Conservation (phyloP, 2,329 filamentous ascomycete species). For the Colletotrichum lindemuthianum region DNA sequence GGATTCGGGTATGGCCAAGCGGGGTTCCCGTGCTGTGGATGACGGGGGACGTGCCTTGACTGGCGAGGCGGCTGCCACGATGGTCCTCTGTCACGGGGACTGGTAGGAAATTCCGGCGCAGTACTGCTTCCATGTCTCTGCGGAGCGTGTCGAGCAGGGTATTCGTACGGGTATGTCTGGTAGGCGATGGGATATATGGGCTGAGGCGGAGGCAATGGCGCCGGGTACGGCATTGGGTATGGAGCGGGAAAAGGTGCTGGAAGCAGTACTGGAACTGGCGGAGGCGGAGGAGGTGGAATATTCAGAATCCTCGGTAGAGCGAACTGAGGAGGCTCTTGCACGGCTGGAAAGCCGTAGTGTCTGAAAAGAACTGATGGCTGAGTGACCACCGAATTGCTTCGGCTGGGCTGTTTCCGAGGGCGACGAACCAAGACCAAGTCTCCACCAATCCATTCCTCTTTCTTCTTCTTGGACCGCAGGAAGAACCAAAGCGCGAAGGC, state of each 20-base stretch:
- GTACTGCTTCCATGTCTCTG: neutral
- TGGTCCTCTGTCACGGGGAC: neutral
- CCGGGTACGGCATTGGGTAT: conserved; percentile 13
- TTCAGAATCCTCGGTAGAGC: conserved; percentile 4
- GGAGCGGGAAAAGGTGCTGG: neutral
- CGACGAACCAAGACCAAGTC: conserved; percentile 28
- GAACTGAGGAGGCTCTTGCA: conserved; percentile 1
- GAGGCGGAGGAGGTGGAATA: conserved; percentile 23
- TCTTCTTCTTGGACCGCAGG: conserved; percentile 26
- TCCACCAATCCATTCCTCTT: conserved; percentile 16
- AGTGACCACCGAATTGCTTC: neutral
- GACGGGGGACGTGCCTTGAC: neutral
- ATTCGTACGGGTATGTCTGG: conserved; percentile 23
- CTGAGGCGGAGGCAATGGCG: conserved; percentile 22
- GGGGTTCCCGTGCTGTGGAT: neutral
- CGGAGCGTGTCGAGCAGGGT: neutral
- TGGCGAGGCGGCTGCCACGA: neutral
- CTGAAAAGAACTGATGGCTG: conserved; percentile 24
- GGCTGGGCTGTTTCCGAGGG: conserved; percentile 3
- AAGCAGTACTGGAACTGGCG: conserved; percentile 8
- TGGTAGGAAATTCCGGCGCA: neutral
- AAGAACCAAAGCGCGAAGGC: conserved; percentile 48
- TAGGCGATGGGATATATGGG: conserved; percentile 38
- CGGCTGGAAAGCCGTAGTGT: conserved; percentile 4
- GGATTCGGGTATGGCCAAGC: conserved; percentile 1